phyloP scores from a whole-genome alignment of 177 flowering plant genomes.

The Vitis hybrid region DNA sequence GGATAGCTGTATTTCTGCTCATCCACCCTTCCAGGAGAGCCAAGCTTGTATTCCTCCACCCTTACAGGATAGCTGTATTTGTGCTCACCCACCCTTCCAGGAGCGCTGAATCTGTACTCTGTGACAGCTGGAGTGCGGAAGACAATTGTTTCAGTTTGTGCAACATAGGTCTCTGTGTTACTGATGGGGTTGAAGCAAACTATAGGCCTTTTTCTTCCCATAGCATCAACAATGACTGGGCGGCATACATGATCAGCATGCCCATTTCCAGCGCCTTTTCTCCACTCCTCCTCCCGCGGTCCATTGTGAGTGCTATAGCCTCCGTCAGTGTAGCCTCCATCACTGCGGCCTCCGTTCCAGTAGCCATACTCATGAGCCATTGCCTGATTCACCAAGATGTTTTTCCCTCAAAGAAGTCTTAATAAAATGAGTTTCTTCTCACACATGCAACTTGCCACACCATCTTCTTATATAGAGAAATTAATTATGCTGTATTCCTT shows the following conservation, averaged over 20 bases:
- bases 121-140: constrained; percentile 8
- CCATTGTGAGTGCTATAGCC: constrained; percentile 11
- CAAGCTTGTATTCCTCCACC: background rate
- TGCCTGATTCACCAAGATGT: too few species aligned
- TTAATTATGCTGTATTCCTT: too few species aligned
- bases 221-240: constrained; percentile 20
- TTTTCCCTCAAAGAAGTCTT: too few species aligned
- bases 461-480: too few species aligned
- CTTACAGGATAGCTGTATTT: background rate
- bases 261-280: constrained; percentile 2
- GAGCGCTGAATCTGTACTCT: background rate
- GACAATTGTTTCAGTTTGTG: constrained; percentile 14
- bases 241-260: constrained; percentile 16
- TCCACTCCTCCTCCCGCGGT: background rate
- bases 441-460: too few species aligned
- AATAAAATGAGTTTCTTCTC: too few species aligned
- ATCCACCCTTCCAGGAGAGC: too few species aligned
- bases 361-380: too few species aligned
- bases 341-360: too few species aligned
- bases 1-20: too few species aligned
- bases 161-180: background rate
- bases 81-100: too few species aligned
- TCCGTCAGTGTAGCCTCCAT: too few species aligned
- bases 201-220: constrained; percentile 15
- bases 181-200: constrained; percentile 3